Conservation (phyloP, 768 basidiomycete genomes). For the Galerina marginata region DNA sequence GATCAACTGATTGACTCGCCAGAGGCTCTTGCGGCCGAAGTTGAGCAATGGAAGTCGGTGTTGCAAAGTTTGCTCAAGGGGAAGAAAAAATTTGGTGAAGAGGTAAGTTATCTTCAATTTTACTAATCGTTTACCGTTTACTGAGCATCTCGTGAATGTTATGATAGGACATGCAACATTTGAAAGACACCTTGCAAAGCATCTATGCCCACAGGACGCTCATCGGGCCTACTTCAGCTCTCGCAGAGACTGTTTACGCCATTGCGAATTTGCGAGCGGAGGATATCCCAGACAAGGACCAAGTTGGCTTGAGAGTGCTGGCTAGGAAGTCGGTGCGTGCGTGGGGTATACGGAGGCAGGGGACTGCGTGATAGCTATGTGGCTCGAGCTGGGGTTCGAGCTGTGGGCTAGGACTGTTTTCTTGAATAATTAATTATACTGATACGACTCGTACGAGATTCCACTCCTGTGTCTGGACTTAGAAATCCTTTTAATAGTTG, state of each 20-base stretch:
- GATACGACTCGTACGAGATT: no score
- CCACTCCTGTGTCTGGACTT: no score
- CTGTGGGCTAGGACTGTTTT: not conserved
- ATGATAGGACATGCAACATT: conserved; percentile 11
- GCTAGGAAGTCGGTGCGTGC: conserved; percentile 14
- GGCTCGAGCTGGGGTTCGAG: not conserved
- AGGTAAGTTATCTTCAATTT: conserved; percentile 5
- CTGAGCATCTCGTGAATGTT: not conserved
- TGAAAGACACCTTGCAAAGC: conserved; percentile 7
- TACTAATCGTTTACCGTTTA: not conserved
- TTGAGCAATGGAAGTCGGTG: conserved; percentile 12
- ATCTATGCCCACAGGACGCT: conserved; percentile 7
- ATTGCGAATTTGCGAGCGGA: conserved; percentile 1
- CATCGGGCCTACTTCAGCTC: conserved; percentile 7
- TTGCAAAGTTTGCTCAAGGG: conserved; percentile 17
- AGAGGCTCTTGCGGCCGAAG: not conserved
- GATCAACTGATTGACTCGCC: not conserved
- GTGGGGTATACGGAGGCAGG: conserved; percentile 4
- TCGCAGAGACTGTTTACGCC: conserved; percentile 11
- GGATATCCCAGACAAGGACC: conserved; percentile 13
- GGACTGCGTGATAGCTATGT: not conserved
- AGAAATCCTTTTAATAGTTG: no score
- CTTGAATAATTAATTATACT: not conserved
- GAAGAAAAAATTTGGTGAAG: conserved; percentile 11
- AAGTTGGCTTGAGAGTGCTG: conserved; percentile 4